These are phyloP conservation scores for Curvularia lunata DNA, from an alignment of 2,329 filamentous ascomycete genomes.

Conservation along the genomic window DNA sequence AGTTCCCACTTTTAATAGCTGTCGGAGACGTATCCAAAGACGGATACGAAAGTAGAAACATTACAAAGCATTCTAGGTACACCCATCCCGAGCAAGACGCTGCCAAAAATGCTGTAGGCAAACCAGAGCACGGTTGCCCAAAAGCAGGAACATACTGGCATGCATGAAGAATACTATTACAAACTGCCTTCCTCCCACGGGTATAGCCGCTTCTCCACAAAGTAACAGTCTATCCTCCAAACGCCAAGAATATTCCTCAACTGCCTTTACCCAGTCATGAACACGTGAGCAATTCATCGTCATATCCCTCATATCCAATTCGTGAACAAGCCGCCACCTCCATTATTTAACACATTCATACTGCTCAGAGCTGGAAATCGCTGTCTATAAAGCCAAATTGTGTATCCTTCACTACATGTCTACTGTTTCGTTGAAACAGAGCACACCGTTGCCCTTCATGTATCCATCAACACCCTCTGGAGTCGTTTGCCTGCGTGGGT, in stretches of 20 bases:
- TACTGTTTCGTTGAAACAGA: constrained; percentile 92
- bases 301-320: neutral
- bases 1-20: too few species aligned
- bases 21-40: too few species aligned
- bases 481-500: constrained; percentile 54
- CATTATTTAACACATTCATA: neutral
- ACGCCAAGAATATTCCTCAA: constrained; percentile 8
- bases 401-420: constrained; percentile 47
- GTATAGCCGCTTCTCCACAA: neutral
- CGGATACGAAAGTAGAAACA: too few species aligned
- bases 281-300: neutral
- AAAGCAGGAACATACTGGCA: neutral
- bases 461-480: constrained; percentile 87
- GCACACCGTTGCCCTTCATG: constrained; percentile 81
- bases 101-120: too few species aligned
- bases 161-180: neutral
- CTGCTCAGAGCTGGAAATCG: neutral
- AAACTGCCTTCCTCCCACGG: constrained; percentile 1
- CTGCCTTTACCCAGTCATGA: neutral
- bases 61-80: too few species aligned
- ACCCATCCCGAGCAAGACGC: too few species aligned
- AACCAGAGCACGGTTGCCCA: too few species aligned
- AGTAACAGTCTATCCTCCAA: constrained; percentile 7
- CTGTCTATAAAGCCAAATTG: neutral
- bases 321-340: neutral